phyloP scores from a whole-genome alignment of 495 filamentous ascomycete species.

The Parathielavia appendiculata region DNA sequence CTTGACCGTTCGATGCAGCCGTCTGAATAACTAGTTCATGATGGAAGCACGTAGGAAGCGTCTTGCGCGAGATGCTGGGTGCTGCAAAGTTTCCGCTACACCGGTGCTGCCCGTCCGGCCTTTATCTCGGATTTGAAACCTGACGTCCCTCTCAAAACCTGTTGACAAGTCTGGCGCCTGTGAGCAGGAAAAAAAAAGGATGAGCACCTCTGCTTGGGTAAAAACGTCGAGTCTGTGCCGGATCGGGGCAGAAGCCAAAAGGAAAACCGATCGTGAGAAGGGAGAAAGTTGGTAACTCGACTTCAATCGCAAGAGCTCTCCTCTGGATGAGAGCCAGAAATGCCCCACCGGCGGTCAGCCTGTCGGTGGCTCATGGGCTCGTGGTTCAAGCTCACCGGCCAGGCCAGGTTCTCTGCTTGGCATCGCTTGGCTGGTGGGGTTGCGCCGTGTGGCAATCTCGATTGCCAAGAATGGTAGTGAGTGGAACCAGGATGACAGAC shows the following conservation, averaged over 20 bases:
- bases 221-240: no score
- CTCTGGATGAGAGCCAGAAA: not conserved
- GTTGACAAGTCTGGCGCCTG: no score
- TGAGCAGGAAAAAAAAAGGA: no score
- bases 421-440: not conserved
- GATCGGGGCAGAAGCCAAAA: no score
- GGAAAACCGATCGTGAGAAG: no score
- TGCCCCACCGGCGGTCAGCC: conserved; percentile 2
- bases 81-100: not conserved
- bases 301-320: no score
- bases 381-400: not conserved
- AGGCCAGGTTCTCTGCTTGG: not conserved
- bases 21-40: conserved; percentile 33
- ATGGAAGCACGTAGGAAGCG: conserved; percentile 9
- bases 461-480: no score
- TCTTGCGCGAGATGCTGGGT: not conserved
- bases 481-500: no score
- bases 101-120: not conserved
- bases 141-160: no score
- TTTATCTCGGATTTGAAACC: not conserved
- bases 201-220: no score
- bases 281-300: no score
- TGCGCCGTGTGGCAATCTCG: no score
- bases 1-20: conserved; percentile 26
- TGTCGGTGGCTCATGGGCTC: not conserved